Evolutionary conservation across 78 protist genomes (phyloP).

Genomic region (Dictyostelium purpureum): DNA sequence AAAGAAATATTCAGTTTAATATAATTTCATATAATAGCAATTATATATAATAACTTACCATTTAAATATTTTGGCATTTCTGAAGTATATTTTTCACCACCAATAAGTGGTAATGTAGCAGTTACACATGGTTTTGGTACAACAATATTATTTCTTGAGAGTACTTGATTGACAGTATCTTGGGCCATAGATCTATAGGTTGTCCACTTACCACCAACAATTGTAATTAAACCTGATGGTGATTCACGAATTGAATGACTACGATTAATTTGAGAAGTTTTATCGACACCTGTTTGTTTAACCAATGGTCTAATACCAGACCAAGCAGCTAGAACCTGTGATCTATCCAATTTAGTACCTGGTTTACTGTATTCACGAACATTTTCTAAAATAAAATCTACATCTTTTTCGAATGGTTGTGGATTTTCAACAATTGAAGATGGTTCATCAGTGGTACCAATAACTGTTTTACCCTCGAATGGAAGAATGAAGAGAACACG

Average conservation of each 20-base stretch:
- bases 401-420: constrained; percentile 77
- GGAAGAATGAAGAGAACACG: constrained; percentile 95
- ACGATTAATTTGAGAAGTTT: constrained; percentile 83
- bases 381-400: constrained; percentile 40
- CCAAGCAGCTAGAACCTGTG: constrained; percentile 86
- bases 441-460: constrained; percentile 95
- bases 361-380: constrained; percentile 19
- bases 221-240: constrained; percentile 83
- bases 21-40: neutral
- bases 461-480: constrained; percentile 89
- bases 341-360: constrained; percentile 21
- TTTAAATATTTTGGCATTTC: neutral
- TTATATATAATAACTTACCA: neutral
- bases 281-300: neutral
- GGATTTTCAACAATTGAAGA: constrained; percentile 71
- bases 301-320: constrained; percentile 92
- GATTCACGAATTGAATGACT: constrained; percentile 82
- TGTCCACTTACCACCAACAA: constrained; percentile 98
- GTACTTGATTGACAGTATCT: constrained; percentile 86
- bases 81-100: constrained; percentile 67
- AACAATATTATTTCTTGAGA: neutral
- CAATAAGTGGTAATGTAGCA: neutral
- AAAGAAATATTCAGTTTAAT: neutral
- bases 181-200: constrained; percentile 96
- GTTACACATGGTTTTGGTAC: constrained; percentile 41